Percentiles rank a stretch among this genome's conserved stretches.
phyloP scores from a whole-genome alignment of 164 flowering plant genomes.

The Tetracentron sinense region DNA sequence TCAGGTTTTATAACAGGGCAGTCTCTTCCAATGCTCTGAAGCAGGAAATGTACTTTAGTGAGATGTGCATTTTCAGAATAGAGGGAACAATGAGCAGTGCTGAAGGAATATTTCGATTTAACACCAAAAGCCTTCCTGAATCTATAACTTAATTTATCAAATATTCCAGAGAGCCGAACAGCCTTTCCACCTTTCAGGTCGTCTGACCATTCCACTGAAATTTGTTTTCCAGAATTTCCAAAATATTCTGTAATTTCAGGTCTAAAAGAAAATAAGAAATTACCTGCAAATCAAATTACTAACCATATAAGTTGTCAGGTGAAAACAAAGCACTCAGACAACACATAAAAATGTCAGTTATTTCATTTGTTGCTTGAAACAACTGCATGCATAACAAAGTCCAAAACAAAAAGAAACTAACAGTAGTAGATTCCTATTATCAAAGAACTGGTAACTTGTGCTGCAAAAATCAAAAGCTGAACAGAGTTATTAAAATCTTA shows the following conservation, averaged over 20 bases:
- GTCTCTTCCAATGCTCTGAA: conserved; percentile 65
- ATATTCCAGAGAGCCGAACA: conserved; percentile 68
- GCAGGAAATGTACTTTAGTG: conserved; percentile 60
- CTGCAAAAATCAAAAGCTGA: not conserved
- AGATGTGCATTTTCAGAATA: conserved; percentile 30
- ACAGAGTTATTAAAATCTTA: not conserved
- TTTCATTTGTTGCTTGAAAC: conserved; percentile 1
- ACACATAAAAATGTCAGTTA: not conserved
- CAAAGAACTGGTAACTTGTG: not conserved
- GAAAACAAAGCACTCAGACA: conserved; percentile 2
- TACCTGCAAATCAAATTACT: conserved; percentile 51
- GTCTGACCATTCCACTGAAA: conserved; percentile 76
- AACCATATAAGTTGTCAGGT: not conserved
- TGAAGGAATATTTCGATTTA: conserved; percentile 55
- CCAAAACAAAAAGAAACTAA: not conserved
- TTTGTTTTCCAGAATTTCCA: conserved; percentile 20
- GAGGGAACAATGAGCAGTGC: conserved; percentile 57
- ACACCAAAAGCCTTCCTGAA: conserved; percentile 63
- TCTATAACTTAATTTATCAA: conserved; percentile 69
- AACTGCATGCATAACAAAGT: not conserved
- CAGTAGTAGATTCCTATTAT: not conserved
- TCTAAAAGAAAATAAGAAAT: conserved; percentile 75
- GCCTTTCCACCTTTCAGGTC: conserved; percentile 88
- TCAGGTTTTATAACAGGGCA: conserved; percentile 64
- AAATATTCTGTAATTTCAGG: conserved; percentile 46